Evolutionary conservation across 441 rosid species (phyloP).

Genomic region (Jatropha podagrica): DNA sequence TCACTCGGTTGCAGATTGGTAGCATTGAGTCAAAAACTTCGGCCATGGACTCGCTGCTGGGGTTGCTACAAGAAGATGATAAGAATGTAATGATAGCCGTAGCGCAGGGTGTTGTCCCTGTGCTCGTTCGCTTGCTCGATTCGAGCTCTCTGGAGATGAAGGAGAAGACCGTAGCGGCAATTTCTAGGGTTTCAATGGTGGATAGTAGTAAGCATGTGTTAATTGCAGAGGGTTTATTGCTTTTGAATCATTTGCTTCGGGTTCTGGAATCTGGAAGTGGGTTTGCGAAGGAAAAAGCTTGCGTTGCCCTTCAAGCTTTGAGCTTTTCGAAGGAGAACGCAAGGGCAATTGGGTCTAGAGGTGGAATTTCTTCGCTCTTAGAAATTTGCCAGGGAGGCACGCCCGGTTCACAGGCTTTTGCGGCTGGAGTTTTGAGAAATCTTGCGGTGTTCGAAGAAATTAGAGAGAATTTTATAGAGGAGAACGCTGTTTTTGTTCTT

Average conservation of each 20-base stretch:
- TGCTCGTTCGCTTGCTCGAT: slow-evolving; percentile 69
- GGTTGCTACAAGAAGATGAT: slow-evolving; percentile 59
- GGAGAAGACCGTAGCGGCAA: slow-evolving; percentile 70
- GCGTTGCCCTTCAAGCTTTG: slow-evolving; percentile 63
- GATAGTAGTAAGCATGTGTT: slow-evolving; percentile 80
- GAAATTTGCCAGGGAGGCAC: slow-evolving; percentile 62
- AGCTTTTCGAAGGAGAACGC: slow-evolving; percentile 74
- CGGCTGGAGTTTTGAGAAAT: slow-evolving; percentile 79
- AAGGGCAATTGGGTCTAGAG: slow-evolving; percentile 79
- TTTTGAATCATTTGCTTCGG: slow-evolving; percentile 72
- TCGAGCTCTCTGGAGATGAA: slow-evolving; percentile 62
- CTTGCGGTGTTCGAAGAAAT: slow-evolving; percentile 56
- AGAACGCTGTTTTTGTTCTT: slow-evolving; percentile 57
- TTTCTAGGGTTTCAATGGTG: slow-evolving; percentile 68
- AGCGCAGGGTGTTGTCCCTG: slow-evolving; percentile 87
- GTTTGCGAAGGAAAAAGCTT: slow-evolving; percentile 66
- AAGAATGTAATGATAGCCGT: slow-evolving; percentile 90
- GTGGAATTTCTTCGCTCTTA: slow-evolving; percentile 77
- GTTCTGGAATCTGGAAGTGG: slow-evolving; percentile 60
- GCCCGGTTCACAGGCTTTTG: slow-evolving; percentile 81
- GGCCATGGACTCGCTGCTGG: slow-evolving; percentile 67
- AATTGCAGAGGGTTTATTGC: slow-evolving; percentile 68
- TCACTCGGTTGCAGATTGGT: slow-evolving; percentile 83
- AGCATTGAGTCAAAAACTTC: slow-evolving; percentile 55
- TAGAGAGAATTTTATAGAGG: slow-evolving; percentile 72